Conservation (phyloP, 2,329 filamentous ascomycete species). For the Nannizziopsis arthrosporioides region DNA sequence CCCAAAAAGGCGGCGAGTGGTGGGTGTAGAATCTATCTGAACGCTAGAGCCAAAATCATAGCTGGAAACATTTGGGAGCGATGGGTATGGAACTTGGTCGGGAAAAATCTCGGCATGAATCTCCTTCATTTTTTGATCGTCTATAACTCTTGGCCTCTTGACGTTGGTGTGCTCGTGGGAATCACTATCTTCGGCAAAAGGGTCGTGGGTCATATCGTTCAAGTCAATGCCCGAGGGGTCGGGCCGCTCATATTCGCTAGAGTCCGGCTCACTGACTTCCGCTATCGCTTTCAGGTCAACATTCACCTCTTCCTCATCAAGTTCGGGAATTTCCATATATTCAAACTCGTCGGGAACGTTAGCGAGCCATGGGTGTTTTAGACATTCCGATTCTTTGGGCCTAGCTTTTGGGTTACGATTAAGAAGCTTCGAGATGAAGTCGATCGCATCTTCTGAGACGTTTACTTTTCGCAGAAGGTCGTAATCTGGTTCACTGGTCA, state of each 20-base stretch:
- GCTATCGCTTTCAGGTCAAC: constrained; percentile 29
- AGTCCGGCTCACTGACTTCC: constrained; percentile 29
- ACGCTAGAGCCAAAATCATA: constrained; percentile 20
- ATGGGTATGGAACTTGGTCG: constrained; percentile 31
- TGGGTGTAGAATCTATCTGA: constrained; percentile 16
- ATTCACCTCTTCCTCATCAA: constrained; percentile 52
- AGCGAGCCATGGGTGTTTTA: constrained; percentile 62
- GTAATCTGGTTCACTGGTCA: constrained; percentile 61
- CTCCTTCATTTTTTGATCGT: constrained; percentile 7
- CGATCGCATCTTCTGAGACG: constrained; percentile 50
- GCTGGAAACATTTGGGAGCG: constrained; percentile 31
- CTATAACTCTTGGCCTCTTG: constrained; percentile 14
- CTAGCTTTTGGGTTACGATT: constrained; percentile 67
- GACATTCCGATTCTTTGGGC: constrained; percentile 59
- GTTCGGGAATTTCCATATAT: constrained; percentile 35
- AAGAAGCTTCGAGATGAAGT: constrained; percentile 69
- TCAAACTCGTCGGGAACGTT: constrained; percentile 45
- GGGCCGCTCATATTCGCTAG: constrained; percentile 24
- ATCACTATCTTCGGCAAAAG: constrained; percentile 27
- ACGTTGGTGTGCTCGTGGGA: constrained; percentile 8
- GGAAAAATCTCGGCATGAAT: constrained; percentile 13
- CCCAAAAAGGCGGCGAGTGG: constrained; percentile 43
- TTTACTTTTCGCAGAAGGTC: constrained; percentile 46
- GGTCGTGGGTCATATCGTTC: constrained; percentile 31
- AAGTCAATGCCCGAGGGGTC: constrained; percentile 55